Conservation (phyloP, 352 stramenopile species). For the Globisporangium okanoganense region DNA sequence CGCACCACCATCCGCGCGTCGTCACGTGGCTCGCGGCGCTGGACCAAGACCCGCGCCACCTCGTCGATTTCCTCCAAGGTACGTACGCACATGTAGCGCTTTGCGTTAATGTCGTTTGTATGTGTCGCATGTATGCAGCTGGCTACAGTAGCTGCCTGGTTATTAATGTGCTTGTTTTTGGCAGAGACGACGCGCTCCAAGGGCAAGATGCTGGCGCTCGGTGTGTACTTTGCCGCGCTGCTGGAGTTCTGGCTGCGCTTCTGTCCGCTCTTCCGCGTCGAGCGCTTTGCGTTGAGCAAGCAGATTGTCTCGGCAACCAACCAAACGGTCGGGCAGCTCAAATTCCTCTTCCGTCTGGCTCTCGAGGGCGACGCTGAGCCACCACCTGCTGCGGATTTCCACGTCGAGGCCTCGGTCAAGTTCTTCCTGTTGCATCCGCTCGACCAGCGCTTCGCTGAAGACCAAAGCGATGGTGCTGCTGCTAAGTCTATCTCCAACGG, state of each 20-base stretch:
- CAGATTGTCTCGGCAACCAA: constrained; percentile 59
- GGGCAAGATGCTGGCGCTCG: constrained; percentile 40
- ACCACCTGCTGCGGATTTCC: constrained; percentile 29
- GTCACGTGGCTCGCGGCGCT: constrained; percentile 45
- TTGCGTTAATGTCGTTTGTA: too few species aligned
- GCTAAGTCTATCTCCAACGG: background rate
- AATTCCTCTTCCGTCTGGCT: constrained; percentile 59
- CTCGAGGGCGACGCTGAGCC: background rate
- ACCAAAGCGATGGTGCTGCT: background rate
- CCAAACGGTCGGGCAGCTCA: constrained; percentile 71
- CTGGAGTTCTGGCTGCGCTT: constrained; percentile 67
- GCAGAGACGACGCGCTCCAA: constrained; percentile 34
- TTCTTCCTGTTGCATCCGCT: constrained; percentile 67
- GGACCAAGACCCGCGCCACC: constrained; percentile 31
- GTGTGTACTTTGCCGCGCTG: constrained; percentile 68
- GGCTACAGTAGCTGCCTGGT: background rate
- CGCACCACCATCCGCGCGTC: constrained; percentile 24
- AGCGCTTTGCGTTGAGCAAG: constrained; percentile 47
- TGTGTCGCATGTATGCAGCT: background rate
- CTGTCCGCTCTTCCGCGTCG: constrained; percentile 36
- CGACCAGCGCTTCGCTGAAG: background rate
- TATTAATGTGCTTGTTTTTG: background rate
- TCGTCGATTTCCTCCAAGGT: constrained; percentile 57
- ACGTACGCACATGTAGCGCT: too few species aligned
- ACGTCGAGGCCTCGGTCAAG: constrained; percentile 80